These are phyloP conservation scores for Lavandula angustifolia DNA, from an alignment of 257 asterid genomes.

Conservation along the genomic window DNA sequence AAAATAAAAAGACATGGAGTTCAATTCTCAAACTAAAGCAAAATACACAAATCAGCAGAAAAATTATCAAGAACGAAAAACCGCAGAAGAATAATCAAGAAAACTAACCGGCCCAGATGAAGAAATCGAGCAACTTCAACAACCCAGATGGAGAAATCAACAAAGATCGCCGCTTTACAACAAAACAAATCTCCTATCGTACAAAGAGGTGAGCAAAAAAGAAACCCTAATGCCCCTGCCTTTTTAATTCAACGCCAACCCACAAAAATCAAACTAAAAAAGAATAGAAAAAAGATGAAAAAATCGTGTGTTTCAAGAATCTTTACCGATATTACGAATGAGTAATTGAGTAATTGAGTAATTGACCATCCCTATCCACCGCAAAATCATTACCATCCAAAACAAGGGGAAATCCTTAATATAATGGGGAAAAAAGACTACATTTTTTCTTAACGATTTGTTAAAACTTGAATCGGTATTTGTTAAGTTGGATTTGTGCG, in stretches of 20 bases:
- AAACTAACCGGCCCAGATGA: conserved; percentile 42
- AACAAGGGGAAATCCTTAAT: conserved; percentile 30
- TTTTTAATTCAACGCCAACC: conserved; percentile 44
- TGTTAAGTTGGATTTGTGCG: conserved; percentile 28
- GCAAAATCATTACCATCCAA: conserved; percentile 45
- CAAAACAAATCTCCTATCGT: conserved; percentile 30
- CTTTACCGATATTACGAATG: conserved; percentile 42
- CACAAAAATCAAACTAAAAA: conserved; percentile 36
- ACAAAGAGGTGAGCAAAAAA: conserved; percentile 30
- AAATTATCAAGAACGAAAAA: background rate
- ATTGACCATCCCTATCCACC: conserved; percentile 43
- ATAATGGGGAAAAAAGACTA: conserved; percentile 29
- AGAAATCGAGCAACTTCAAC: conserved; percentile 33
- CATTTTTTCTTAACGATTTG: conserved; percentile 25
- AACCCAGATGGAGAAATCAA: conserved; percentile 48
- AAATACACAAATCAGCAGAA: no score
- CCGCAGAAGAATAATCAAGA: conserved; percentile 31
- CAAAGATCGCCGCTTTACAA: conserved; percentile 47
- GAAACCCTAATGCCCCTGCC: conserved; percentile 49
- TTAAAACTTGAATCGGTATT: no score
- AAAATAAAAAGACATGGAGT: background rate
- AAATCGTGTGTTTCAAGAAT: conserved; percentile 58
- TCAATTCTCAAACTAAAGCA: no score
- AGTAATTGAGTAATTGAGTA: conserved; percentile 11
- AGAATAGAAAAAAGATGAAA: conserved; percentile 35